Percentiles rank a stretch among this genome's conserved stretches.
Evolutionary conservation across 805 yeast genomes (phyloP).

Genomic region (Teunomyces kruisii): DNA sequence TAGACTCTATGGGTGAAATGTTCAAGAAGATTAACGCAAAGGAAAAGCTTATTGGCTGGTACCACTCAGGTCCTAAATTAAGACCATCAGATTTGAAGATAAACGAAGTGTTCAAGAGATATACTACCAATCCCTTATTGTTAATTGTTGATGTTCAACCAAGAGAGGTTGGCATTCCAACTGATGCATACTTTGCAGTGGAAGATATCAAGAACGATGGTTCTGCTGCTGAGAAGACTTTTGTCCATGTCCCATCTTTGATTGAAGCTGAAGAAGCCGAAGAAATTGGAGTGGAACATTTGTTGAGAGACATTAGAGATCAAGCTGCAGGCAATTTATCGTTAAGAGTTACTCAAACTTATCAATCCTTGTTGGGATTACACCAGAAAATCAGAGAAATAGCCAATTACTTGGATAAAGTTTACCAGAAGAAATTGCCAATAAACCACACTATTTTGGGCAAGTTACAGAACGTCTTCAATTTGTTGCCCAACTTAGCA

Average conservation of each 20-base stretch:
- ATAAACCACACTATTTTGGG: slow-evolving; percentile 89
- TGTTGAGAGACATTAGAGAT: slow-evolving; percentile 90
- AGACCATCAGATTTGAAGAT: slow-evolving; percentile 85
- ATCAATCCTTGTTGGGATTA: slow-evolving; percentile 83
- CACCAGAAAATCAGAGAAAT: slow-evolving; percentile 78
- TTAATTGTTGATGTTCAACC: slow-evolving; percentile 92
- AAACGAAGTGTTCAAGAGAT: slow-evolving; percentile 82
- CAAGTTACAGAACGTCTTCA: slow-evolving; percentile 91
- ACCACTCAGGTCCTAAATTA: slow-evolving; percentile 95
- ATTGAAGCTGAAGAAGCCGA: slow-evolving; percentile 99
- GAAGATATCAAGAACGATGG: slow-evolving; percentile 98
- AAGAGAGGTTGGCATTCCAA: slow-evolving; percentile 83
- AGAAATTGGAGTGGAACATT: slow-evolving; percentile 97
- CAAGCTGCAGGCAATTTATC: slow-evolving; percentile 95
- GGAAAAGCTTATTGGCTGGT: slow-evolving; percentile 98
- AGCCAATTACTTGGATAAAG: slow-evolving; percentile 72
- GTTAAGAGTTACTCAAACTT: slow-evolving; percentile 81
- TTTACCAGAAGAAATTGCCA: slow-evolving; percentile 70
- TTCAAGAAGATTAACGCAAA: slow-evolving; percentile 96
- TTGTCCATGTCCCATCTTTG: slow-evolving; percentile 86
- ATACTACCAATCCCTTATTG: slow-evolving; percentile 76
- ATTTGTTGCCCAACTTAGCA: slow-evolving; percentile 78
- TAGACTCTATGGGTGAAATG: slow-evolving; percentile 97
- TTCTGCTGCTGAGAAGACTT: slow-evolving; percentile 86
- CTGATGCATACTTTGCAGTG: slow-evolving; percentile 89